These are phyloP conservation scores for Punica granatum DNA, from an alignment of 345 rosid genomes.

Conservation along the genomic window DNA sequence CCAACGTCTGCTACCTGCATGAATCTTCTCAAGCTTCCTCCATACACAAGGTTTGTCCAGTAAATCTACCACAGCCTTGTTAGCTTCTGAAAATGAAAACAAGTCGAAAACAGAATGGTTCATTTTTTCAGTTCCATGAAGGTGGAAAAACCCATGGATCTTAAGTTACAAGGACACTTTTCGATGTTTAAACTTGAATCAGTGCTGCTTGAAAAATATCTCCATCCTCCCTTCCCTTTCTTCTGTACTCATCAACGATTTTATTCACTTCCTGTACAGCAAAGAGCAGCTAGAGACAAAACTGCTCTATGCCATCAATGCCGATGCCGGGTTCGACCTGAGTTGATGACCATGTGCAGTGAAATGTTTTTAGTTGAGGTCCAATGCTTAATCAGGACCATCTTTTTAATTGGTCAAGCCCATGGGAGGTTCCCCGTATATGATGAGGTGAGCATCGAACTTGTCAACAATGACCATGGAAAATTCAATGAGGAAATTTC, in stretches of 20 bases:
- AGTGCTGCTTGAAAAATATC: neutral
- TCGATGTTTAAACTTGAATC: neutral
- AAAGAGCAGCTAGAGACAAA: constrained; percentile 82
- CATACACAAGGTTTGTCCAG: constrained; percentile 75
- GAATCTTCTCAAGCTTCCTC: constrained; percentile 99
- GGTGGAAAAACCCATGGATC: neutral
- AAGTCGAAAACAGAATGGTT: neutral
- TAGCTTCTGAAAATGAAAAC: neutral
- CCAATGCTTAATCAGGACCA: neutral
- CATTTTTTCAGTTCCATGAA: neutral
- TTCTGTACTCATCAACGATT: neutral
- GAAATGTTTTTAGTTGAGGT: neutral
- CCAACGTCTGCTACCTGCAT: constrained; percentile 98
- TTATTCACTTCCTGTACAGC: constrained; percentile 30
- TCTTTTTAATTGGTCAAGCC: neutral
- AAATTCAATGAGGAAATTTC: neutral
- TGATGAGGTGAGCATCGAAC: neutral
- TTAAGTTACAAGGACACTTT: neutral
- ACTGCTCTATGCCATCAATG: constrained; percentile 81
- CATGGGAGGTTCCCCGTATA: neutral
- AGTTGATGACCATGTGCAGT: constrained; percentile 27
- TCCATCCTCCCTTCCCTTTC: neutral
- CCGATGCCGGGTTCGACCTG: constrained; percentile 98
- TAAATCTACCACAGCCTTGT: neutral
- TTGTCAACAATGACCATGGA: neutral